A percentile compares a stretch with the other conserved stretches of the same genome.
These are phyloP conservation scores for Globisporangium nagaii DNA, from an alignment of 352 stramenopile species.

Conservation along the genomic window DNA sequence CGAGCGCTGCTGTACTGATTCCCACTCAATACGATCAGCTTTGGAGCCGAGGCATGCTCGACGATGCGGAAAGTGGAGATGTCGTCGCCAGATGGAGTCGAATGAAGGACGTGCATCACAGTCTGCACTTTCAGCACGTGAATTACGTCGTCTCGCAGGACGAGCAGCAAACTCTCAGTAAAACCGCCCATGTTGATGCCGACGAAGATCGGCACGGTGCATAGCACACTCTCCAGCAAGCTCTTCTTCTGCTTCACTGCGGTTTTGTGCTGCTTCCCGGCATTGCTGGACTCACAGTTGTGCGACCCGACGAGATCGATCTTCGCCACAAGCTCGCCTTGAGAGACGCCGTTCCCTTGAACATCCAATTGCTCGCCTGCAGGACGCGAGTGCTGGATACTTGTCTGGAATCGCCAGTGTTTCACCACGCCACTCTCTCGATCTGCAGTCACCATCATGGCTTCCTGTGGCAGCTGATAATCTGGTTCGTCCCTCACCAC, in stretches of 20 bases:
- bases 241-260: conserved; percentile 7
- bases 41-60: conserved; percentile 6
- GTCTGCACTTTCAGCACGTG: conserved; percentile 67
- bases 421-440: conserved; percentile 24
- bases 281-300: not conserved
- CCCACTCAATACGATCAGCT: conserved; percentile 7
- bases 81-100: conserved; percentile 11
- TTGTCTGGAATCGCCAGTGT: conserved; percentile 30
- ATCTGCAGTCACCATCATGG: conserved; percentile 26
- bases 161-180: conserved; percentile 43
- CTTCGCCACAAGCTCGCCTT: conserved; percentile 8
- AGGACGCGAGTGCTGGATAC: not conserved
- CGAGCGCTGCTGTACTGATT: not conserved
- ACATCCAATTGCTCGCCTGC: not conserved
- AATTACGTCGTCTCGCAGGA: conserved; percentile 45
- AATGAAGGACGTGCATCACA: conserved; percentile 26
- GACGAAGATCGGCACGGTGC: conserved; percentile 31
- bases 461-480: conserved; percentile 1
- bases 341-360: not conserved
- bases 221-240: conserved; percentile 12
- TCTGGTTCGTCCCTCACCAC: conserved; percentile 2
- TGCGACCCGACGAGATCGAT: conserved; percentile 27
- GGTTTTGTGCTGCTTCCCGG: conserved; percentile 6
- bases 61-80: conserved; percentile 15
- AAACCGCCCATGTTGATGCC: conserved; percentile 44